Base-by-base conservation (phyloP, 768 basidiomycete genomes). In the Naganishia antarctica region DNA sequence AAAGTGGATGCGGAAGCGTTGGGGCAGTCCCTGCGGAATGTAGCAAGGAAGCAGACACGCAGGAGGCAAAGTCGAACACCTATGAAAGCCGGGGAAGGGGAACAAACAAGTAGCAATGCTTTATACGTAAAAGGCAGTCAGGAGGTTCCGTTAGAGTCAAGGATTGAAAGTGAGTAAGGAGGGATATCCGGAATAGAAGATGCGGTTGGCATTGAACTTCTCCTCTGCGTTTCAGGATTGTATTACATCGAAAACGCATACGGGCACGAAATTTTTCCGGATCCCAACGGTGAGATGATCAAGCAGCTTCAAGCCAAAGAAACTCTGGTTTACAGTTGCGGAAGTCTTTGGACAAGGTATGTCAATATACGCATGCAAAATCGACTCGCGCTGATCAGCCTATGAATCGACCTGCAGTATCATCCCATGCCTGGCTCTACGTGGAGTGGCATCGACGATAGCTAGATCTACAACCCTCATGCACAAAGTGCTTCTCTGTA, bases 301-400 rank as follows among this genome's bases (percentile, higher is more conserved):
- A 76, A 83, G 13, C 82, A 83, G 58, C 79, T 94, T 11, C 77
- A 78, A 3, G 78, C 81, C 31, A 83, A 83, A 62, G 84, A 88
- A 67, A 80, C 87, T 2, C 79, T 97, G 29, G 85, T 97, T 2
- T 96, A 94, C 74, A 92, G 90, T 3, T 92, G 91, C 73, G 92
- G 92, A 5, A 94, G 91, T 1, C 80, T 97, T 8, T 97, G 90
- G 90, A 97, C 92, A 15, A 91, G 89, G 90, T 86, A 60, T 53
- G 81, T 59, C 8, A 18, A 7, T 21, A n/a, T 40, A 40, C n/a
- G 34, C 34, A 37, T 37, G 34, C 28, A 11, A 32, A 2, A 43
- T 18, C 28, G 18, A n/a, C 31, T 32, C 28, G 18, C 5, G 2
- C 45, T 18, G 25, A 13, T 34, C 28, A 45, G 41, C 8, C 37